Conservation (phyloP, 2,329 filamentous ascomycete species). For the Cladosporium sp. region DNA sequence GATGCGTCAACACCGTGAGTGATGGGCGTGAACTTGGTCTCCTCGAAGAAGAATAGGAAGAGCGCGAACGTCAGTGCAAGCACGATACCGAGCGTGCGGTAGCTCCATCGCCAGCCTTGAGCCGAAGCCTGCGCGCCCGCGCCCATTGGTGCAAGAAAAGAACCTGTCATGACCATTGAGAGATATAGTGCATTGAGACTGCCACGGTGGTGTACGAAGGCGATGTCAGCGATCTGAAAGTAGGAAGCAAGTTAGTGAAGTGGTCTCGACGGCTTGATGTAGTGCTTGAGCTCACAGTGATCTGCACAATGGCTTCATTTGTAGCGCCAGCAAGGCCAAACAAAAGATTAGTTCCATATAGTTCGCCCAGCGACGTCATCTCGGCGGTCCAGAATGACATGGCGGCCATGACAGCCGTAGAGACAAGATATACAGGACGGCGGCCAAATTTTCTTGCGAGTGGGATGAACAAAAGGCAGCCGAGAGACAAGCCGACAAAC, state of each 20-base stretch:
- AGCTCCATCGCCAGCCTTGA: slow-evolving; percentile 39
- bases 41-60: not conserved
- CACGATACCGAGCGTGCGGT: not conserved
- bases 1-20: not conserved
- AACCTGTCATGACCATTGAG: slow-evolving; percentile 31
- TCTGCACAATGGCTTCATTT: not conserved
- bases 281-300: not conserved
- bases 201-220: slow-evolving; percentile 24
- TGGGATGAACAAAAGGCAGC: slow-evolving; percentile 50
- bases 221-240: not conserved
- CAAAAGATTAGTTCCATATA: slow-evolving; percentile 9
- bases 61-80: not conserved
- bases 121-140: slow-evolving; percentile 25
- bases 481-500: slow-evolving; percentile 48
- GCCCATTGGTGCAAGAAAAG: slow-evolving; percentile 40
- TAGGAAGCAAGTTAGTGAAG: not conserved
- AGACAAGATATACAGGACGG: slow-evolving; percentile 20
- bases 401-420: slow-evolving; percentile 13
- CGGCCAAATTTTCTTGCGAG: slow-evolving; percentile 50
- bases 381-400: slow-evolving; percentile 19
- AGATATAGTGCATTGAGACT: slow-evolving; percentile 34
- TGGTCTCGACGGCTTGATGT: not conserved
- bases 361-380: slow-evolving; percentile 18
- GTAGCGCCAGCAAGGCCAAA: not conserved
- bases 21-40: not conserved